Conservation (phyloP, 306 rosid genomes). For the Castanea mollissima region DNA sequence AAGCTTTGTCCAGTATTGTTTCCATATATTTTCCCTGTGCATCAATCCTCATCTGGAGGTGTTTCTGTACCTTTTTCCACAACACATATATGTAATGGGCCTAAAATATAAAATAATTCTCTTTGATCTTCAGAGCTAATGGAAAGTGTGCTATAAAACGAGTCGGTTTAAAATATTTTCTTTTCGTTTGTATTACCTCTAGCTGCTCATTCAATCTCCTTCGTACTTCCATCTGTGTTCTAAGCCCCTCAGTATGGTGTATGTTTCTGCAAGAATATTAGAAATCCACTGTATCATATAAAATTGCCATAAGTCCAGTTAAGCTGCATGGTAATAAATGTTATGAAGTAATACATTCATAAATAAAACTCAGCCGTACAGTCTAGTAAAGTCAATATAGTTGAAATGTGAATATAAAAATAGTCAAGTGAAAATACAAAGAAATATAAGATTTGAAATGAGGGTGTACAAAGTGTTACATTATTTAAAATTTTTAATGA, state of each 20-base stretch:
- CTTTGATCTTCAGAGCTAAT: neutral
- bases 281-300: neutral
- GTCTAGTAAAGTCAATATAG: too few species aligned
- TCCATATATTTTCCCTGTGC: neutral
- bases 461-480: too few species aligned
- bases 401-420: too few species aligned
- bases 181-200: neutral
- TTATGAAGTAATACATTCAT: too few species aligned
- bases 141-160: neutral
- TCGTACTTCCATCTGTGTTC: neutral
- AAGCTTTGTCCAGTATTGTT: neutral
- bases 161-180: neutral
- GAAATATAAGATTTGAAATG: too few species aligned
- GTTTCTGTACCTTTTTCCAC: neutral
- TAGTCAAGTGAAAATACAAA: too few species aligned
- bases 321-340: too few species aligned
- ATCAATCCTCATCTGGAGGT: neutral
- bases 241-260: neutral
- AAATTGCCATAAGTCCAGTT: too few species aligned
- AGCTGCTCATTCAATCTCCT: neutral
- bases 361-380: too few species aligned
- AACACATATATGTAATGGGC: neutral
- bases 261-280: neutral
- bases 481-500: too few species aligned
- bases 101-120: neutral